These are phyloP conservation scores for Solioccasus polychromus DNA, from an alignment of 768 basidiomycete species.

Conservation along the genomic window DNA sequence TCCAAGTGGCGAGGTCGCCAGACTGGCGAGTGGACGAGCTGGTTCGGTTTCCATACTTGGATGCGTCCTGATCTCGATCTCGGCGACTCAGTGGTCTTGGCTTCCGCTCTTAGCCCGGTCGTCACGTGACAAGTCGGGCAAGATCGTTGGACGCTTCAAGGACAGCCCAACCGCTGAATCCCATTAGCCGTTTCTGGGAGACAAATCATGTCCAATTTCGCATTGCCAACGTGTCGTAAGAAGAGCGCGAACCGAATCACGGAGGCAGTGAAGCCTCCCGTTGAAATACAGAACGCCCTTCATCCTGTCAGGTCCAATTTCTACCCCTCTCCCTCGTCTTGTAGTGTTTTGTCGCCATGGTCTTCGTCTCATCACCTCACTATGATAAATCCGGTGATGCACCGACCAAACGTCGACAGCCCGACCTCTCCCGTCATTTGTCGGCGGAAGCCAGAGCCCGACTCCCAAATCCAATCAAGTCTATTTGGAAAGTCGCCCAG, in stretches of 20 bases:
- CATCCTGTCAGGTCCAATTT: neutral
- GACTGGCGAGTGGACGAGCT: no score
- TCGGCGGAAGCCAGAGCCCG: slow-evolving; percentile 33
- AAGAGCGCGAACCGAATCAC: neutral
- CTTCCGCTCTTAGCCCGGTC: slow-evolving; percentile 7
- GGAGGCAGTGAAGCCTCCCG: slow-evolving; percentile 3
- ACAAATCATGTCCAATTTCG: no score
- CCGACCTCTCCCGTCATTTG: slow-evolving; percentile 32
- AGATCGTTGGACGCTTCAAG: no score
- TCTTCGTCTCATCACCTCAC: slow-evolving; percentile 20
- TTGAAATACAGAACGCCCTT: slow-evolving; percentile 19
- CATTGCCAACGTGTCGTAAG: slow-evolving; percentile 8
- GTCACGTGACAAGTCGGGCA: no score
- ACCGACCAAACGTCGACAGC: slow-evolving; percentile 24
- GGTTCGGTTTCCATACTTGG: slow-evolving; percentile 13
- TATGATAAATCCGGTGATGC: slow-evolving; percentile 10
- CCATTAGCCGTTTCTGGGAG: neutral
- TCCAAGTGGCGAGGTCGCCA: no score
- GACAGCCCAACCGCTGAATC: no score
- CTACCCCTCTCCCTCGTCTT: neutral
- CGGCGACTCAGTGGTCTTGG: neutral
- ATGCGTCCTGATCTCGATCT: slow-evolving; percentile 1
- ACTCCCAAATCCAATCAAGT: slow-evolving; percentile 36
- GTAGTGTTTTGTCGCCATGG: slow-evolving; percentile 27
- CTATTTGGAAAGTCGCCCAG: slow-evolving; percentile 36